Evolutionary conservation across 2,329 filamentous ascomycete species (phyloP).

Genomic region (Thyridium curvatum): DNA sequence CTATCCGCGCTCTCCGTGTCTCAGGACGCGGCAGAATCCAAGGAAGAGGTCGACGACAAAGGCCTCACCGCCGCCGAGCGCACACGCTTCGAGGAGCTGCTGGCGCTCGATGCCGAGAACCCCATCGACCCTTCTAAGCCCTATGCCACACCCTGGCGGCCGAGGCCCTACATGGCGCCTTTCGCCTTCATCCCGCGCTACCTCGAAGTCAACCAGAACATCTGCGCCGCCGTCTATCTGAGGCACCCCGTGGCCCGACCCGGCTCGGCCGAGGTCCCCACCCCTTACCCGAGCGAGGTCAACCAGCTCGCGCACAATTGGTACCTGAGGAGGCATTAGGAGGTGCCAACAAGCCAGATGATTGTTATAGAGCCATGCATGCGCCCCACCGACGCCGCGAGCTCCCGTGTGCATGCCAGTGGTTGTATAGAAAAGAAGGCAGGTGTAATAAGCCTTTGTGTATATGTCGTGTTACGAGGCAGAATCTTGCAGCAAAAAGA

Average conservation of each 20-base stretch:
- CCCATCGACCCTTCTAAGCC: slow-evolving; percentile 71
- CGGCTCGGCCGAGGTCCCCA: slow-evolving; percentile 75
- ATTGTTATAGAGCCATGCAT: too few species aligned
- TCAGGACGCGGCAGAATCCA: slow-evolving; percentile 4
- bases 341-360: not conserved
- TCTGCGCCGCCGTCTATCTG: slow-evolving; percentile 92
- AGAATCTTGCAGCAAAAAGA: slow-evolving; percentile 2
- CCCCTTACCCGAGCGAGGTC: slow-evolving; percentile 66
- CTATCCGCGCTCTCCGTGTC: slow-evolving; percentile 31
- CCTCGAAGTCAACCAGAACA: slow-evolving; percentile 95
- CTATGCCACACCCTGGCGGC: slow-evolving; percentile 86
- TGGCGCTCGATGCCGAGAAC: slow-evolving; percentile 65
- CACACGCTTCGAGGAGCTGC: slow-evolving; percentile 44
- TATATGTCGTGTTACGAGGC: not conserved
- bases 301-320: slow-evolving; percentile 85
- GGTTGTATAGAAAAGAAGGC: too few species aligned
- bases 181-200: slow-evolving; percentile 96
- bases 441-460: not conserved
- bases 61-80: slow-evolving; percentile 47
- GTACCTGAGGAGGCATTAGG: slow-evolving; percentile 67
- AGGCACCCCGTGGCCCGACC: slow-evolving; percentile 86
- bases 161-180: slow-evolving; percentile 77
- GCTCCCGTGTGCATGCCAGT: too few species aligned
- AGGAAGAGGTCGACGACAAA: slow-evolving; percentile 9
- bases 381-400: too few species aligned